A percentile compares a stretch with the other conserved stretches of the same genome.
These are phyloP conservation scores for Pyrenophora tritici-repentis DNA, from an alignment of 2,329 filamentous ascomycete species.

Conservation along the genomic window DNA sequence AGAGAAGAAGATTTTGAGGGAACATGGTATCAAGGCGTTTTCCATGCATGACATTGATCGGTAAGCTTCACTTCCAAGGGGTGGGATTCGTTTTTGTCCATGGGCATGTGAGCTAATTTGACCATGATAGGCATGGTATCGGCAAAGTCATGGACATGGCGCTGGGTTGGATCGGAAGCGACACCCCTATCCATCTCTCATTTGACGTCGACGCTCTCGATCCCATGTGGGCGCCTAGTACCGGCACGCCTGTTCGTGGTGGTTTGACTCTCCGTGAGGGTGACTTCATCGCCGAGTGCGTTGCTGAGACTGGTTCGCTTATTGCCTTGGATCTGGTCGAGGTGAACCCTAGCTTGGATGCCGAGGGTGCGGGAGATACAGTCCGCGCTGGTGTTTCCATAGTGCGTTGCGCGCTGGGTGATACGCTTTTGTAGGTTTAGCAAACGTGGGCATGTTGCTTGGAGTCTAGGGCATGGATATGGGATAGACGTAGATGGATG, in stretches of 20 bases:
- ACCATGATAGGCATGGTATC: constrained; percentile 73
- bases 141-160: constrained; percentile 97
- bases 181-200: constrained; percentile 95
- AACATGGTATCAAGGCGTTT: constrained; percentile 92
- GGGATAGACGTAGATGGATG: background rate
- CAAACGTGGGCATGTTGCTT: no score
- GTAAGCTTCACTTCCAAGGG: constrained; percentile 58
- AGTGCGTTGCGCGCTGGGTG: constrained; percentile 87
- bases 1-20: constrained; percentile 89
- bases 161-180: constrained; percentile 89
- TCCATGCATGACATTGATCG: constrained; percentile 98
- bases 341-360: constrained; percentile 56
- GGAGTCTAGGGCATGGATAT: no score
- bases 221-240: constrained; percentile 94
- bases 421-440: constrained; percentile 73
- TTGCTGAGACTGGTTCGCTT: constrained; percentile 61
- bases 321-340: constrained; percentile 63
- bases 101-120: background rate
- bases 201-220: constrained; percentile 98
- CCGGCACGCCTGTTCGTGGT: constrained; percentile 90
- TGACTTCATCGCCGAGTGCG: constrained; percentile 86
- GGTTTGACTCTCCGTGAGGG: constrained; percentile 93
- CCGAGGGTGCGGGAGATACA: constrained; percentile 76
- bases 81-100: no score
- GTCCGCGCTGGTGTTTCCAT: constrained; percentile 88